Percentiles rank a stretch among this genome's conserved stretches.
These are phyloP conservation scores for sunflower (Helianthus annuus) DNA, from an alignment of 129 eudicot species.

Conservation along the genomic window DNA sequence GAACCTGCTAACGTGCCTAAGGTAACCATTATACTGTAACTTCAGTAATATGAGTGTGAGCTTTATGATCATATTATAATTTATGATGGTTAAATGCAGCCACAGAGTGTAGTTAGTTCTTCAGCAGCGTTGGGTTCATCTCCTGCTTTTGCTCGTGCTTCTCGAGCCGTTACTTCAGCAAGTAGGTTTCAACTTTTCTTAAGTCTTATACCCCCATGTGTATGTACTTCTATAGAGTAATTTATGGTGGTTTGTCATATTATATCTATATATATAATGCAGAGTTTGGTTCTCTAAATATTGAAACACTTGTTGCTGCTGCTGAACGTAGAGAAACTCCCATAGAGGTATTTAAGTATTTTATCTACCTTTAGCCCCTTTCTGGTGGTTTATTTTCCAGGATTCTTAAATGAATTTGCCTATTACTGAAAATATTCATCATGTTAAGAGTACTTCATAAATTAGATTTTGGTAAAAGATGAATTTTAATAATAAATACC, in stretches of 20 bases:
- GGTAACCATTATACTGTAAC: too few relatives aligned
- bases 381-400: slow-evolving; percentile 2
- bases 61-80: neutral
- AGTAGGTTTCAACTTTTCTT: slow-evolving; percentile 34
- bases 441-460: neutral
- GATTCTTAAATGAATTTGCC: neutral
- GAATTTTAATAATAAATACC: neutral
- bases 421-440: neutral
- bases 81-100: slow-evolving; percentile 35
- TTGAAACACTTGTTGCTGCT: slow-evolving; percentile 97
- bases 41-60: too few relatives aligned
- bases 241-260: neutral
- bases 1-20: slow-evolving; percentile 53
- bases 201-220: neutral
- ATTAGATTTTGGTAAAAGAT: neutral
- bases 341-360: slow-evolving; percentile 60
- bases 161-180: slow-evolving; percentile 61
- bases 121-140: slow-evolving; percentile 58
- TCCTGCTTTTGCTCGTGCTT: slow-evolving; percentile 60
- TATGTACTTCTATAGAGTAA: neutral
- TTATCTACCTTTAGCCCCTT: neutral
- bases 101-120: slow-evolving; percentile 46
- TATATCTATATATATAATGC: slow-evolving; percentile 4
- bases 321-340: slow-evolving; percentile 97
- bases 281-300: slow-evolving; percentile 92